Evolutionary conservation across 495 filamentous ascomycete genomes (phyloP), one percentile per base, ranked within the genome.

Genomic region (Chaetomium tenue): DNA sequence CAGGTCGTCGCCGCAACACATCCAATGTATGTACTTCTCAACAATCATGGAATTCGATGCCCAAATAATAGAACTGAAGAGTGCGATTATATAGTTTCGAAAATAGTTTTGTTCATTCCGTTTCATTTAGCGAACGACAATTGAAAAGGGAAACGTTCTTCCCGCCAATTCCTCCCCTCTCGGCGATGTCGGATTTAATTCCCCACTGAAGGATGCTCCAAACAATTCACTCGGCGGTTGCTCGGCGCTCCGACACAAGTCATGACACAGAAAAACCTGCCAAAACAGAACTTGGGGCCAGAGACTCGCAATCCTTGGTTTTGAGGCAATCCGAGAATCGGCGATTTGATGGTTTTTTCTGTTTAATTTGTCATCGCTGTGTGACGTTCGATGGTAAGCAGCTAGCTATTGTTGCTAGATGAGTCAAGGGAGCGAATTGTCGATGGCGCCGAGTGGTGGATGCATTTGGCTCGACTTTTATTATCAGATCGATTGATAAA

Each of bases 401-500:
- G 46, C 46, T 2, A n/a, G 44, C 46, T 2, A 20, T n/a, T 50
- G 46, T 50, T 52, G 48, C 26, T 16, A n/a, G 12, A 23, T 12
- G 22, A 25, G 48, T 52, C 48, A 13, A 39, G 9, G n/a, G 6
- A 3, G 3, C 28, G 28, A 30, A 6, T 56, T 2, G 39, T 51
- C 30, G 37, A 51, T 52, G 47, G 47, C 46, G 59, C 30, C 30
- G 20, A 18, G 46, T 22, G 60, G 42, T 12, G 22, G 50, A 20
- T 44, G 26, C 28, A 30, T 20, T 48, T 52, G 40, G 13, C 40
- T 6, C 40, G 15, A 18, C 40, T 37, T 37, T 37, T 30, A 56
- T 63, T 68, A 71, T 71, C 69, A 71, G 69, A 71, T 68, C 63
- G 64, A 63, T 71, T 71, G 69, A 71, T 68, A 71, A 71, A 60